These are phyloP conservation scores for Neckera pumila DNA, from an alignment of 225 moss, liverwort and hornwort species.

Conservation along the genomic window DNA sequence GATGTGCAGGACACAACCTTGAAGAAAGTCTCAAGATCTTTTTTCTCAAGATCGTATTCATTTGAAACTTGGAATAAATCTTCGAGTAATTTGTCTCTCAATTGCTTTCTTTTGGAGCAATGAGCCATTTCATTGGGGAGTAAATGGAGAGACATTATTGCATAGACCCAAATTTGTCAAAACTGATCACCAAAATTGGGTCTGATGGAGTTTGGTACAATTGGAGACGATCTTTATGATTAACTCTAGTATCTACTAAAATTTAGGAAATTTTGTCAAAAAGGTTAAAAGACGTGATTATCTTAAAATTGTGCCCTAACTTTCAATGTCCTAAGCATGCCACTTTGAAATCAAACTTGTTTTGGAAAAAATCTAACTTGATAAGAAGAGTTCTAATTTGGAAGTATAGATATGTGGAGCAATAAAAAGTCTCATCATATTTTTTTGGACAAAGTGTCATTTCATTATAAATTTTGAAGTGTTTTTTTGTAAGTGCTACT, in stretches of 20 bases:
- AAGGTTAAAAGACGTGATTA: no score
- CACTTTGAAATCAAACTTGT: fast-evolving
- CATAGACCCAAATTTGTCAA: no score
- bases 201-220: no score
- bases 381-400: neutral
- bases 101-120: neutral
- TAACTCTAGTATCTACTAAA: neutral
- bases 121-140: neutral
- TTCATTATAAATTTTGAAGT: neutral
- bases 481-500: neutral
- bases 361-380: neutral
- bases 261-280: neutral
- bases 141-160: neutral
- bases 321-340: no score
- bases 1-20: neutral
- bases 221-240: no score
- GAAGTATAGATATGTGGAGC: neutral
- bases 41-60: no score
- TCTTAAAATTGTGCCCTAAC: no score
- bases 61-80: neutral
- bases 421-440: neutral
- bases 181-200: no score
- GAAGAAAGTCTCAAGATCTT: neutral
- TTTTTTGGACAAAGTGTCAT: neutral
- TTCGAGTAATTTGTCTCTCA: no score